phyloP scores from a whole-genome alignment of 805 yeast genomes.

The Barnettozyma vustinii region DNA sequence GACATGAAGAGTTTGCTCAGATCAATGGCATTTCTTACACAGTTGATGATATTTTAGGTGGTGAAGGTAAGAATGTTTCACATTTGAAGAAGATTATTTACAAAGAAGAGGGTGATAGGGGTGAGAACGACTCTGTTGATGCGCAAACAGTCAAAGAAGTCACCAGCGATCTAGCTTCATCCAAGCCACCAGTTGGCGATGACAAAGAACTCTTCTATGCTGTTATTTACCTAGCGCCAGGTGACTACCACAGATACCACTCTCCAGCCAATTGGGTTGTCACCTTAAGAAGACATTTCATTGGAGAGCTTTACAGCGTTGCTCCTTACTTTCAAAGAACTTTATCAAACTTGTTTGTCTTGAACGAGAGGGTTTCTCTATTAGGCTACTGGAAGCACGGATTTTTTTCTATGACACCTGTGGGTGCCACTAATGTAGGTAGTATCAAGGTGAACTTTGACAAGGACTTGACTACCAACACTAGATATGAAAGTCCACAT shows the following conservation, averaged over 20 bases:
- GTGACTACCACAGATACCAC: conserved; percentile 96
- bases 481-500: conserved; percentile 46
- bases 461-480: conserved; percentile 81
- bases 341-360: conserved; percentile 77
- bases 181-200: conserved; percentile 16
- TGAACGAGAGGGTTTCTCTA: conserved; percentile 92
- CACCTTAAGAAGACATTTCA: conserved; percentile 86
- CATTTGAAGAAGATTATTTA: conserved; percentile 45
- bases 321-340: conserved; percentile 94
- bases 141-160: conserved; percentile 31
- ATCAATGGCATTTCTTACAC: conserved; percentile 70
- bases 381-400: conserved; percentile 97
- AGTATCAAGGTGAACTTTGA: conserved; percentile 90
- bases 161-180: conserved; percentile 25
- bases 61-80: conserved; percentile 36
- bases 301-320: conserved; percentile 92
- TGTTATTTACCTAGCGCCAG: conserved; percentile 94
- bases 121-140: conserved; percentile 28
- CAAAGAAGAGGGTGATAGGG: conserved; percentile 65
- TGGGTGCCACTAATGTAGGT: conserved; percentile 98
- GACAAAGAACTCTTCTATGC: conserved; percentile 72
- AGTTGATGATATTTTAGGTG: conserved; percentile 62
- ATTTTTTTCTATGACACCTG: conserved; percentile 97
- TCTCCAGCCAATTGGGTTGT: conserved; percentile 97
- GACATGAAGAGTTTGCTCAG: conserved; percentile 72